Percentiles rank a stretch among this genome's conserved stretches.
Evolutionary conservation across 805 yeast species (phyloP).

Genomic region (Diddensiella transvaalensis): DNA sequence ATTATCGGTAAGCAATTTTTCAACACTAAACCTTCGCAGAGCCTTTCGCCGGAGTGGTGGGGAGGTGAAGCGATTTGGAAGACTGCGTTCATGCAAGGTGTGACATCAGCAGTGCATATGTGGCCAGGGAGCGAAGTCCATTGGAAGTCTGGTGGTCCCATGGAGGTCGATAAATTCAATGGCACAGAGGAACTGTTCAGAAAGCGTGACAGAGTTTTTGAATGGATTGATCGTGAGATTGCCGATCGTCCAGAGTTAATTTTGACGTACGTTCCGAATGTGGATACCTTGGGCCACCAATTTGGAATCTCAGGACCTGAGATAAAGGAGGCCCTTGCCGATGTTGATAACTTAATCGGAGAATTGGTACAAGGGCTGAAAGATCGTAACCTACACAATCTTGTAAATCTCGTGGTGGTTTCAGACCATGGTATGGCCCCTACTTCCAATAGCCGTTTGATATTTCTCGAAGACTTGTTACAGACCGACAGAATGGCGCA

Average conservation of each 20-base stretch:
- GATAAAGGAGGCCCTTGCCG: slow-evolving; percentile 48
- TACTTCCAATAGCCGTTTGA: slow-evolving; percentile 62
- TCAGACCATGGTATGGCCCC: slow-evolving; percentile 97
- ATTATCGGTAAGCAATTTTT: slow-evolving; percentile 51
- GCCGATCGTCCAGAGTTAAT: slow-evolving; percentile 68
- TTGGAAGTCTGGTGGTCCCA: slow-evolving; percentile 47
- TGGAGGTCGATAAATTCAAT: slow-evolving; percentile 57
- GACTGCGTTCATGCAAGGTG: slow-evolving; percentile 62
- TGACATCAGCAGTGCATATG: slow-evolving; percentile 80
- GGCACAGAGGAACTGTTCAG: slow-evolving; percentile 54
- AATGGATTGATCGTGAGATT: slow-evolving; percentile 60
- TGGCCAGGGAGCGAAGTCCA: slow-evolving; percentile 92
- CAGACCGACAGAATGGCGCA: slow-evolving; percentile 53
- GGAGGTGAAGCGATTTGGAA: slow-evolving; percentile 90
- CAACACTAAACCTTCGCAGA: slow-evolving; percentile 53
- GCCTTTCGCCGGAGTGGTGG: slow-evolving; percentile 66
- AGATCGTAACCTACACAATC: slow-evolving; percentile 53
- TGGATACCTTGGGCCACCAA: slow-evolving; percentile 75
- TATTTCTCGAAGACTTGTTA: slow-evolving; percentile 70
- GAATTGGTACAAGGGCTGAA: slow-evolving; percentile 46
- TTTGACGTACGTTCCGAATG: slow-evolving; percentile 72
- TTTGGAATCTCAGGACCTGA: slow-evolving; percentile 64
- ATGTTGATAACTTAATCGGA: slow-evolving; percentile 65
- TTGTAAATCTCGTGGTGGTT: slow-evolving; percentile 72
- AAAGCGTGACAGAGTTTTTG: slow-evolving; percentile 56